Conservation (phyloP, 2,329 filamentous ascomycete species). For the Neopestalotiopsis sp. region DNA sequence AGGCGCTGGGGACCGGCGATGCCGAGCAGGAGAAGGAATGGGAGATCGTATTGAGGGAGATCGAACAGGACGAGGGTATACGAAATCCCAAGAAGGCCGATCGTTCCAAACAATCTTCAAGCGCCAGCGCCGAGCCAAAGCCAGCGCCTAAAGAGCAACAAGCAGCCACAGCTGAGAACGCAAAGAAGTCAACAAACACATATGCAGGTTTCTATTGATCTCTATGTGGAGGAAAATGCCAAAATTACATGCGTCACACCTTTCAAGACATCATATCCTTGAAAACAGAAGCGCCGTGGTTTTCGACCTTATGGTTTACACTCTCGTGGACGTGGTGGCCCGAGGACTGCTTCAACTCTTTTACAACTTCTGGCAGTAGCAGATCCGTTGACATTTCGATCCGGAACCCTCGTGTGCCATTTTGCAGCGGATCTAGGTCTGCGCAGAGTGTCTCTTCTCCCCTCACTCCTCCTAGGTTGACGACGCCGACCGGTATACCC, state of each 20-base stretch:
- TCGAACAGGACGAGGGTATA: slow-evolving; percentile 66
- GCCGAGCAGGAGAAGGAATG: slow-evolving; percentile 79
- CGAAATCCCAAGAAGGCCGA: slow-evolving; percentile 53
- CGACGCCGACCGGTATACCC: slow-evolving; percentile 83
- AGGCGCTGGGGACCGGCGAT: slow-evolving; percentile 79
- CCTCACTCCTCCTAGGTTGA: slow-evolving; percentile 86
- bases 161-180: slow-evolving; percentile 16
- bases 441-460: slow-evolving; percentile 77
- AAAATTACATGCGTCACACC: slow-evolving; percentile 23
- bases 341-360: slow-evolving; percentile 48
- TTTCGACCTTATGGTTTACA: slow-evolving; percentile 29
- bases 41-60: slow-evolving; percentile 74
- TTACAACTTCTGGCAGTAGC: slow-evolving; percentile 62
- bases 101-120: slow-evolving; percentile 40
- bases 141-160: slow-evolving; percentile 20
- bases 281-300: slow-evolving; percentile 48
- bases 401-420: slow-evolving; percentile 58
- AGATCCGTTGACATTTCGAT: slow-evolving; percentile 63
- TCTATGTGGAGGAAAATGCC: slow-evolving; percentile 24
- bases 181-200: slow-evolving; percentile 31
- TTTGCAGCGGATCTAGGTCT: slow-evolving; percentile 56
- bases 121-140: slow-evolving; percentile 30
- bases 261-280: slow-evolving; percentile 65
- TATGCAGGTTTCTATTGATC: slow-evolving; percentile 59
- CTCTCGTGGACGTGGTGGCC: slow-evolving; percentile 22